Evolutionary conservation across 164 flowering plant genomes (phyloP).

Genomic region (Nymphaea colorata): DNA sequence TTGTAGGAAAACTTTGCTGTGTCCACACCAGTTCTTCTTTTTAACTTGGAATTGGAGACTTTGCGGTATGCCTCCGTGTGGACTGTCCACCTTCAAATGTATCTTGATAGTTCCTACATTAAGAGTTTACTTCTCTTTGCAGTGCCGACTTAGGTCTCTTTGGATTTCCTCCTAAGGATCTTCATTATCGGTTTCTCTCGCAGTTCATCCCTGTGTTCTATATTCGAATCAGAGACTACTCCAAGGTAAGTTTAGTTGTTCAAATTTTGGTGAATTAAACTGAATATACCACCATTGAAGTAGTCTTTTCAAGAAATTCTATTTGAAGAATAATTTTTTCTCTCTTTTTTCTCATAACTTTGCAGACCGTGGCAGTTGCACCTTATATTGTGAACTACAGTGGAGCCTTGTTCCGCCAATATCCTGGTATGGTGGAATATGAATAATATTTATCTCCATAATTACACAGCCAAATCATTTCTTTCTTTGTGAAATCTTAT

Average conservation of each 20-base stretch:
- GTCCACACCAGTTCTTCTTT: constrained; percentile 79
- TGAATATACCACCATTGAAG: not conserved
- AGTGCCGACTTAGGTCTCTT: constrained; percentile 91
- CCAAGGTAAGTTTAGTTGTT: constrained; percentile 49
- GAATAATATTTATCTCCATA: not conserved
- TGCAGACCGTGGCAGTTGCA: constrained; percentile 93
- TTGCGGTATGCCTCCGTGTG: constrained; percentile 44
- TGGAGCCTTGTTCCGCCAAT: constrained; percentile 95
- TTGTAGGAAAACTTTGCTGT: constrained; percentile 73
- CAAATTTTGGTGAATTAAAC: not conserved
- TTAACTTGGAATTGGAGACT: constrained; percentile 91
- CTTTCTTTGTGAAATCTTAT: not conserved
- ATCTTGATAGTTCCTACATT: not conserved
- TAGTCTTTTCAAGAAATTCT: not conserved
- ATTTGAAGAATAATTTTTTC: constrained; percentile 7
- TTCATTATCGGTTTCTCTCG: constrained; percentile 91
- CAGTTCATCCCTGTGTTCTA: constrained; percentile 84
- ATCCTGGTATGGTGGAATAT: constrained; percentile 54
- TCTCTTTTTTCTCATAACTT: constrained; percentile 6
- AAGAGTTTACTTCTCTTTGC: constrained; percentile 10
- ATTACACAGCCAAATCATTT: not conserved
- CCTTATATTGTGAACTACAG: constrained; percentile 80
- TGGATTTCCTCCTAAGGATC: constrained; percentile 82
- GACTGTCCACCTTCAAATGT: not conserved
- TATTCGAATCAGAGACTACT: constrained; percentile 85